Percentiles rank a stretch among this genome's conserved stretches.
Conservation (phyloP, 163 green algal species). For the Chloromonas sp. region DNA sequence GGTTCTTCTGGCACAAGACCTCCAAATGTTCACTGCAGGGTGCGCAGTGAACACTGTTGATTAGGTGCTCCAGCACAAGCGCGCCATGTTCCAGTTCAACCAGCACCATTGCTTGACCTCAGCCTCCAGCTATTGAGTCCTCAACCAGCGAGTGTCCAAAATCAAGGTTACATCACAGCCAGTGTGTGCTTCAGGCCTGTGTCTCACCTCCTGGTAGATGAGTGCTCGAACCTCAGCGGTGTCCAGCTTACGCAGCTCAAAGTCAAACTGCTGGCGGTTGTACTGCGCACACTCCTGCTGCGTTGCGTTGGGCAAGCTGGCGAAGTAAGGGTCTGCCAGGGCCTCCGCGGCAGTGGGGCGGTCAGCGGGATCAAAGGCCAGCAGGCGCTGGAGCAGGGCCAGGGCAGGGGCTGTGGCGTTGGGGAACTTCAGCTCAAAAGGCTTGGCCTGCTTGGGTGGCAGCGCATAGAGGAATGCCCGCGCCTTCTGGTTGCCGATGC, state of each 20-base stretch:
- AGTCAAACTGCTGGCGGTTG: conserved; percentile 56
- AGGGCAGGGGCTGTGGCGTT: conserved; percentile 56
- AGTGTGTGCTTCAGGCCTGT: too few relatives aligned
- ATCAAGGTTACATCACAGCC: too few relatives aligned
- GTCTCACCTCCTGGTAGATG: conserved; percentile 89
- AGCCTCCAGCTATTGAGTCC: too few relatives aligned
- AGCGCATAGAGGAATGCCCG: not conserved
- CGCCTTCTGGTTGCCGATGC: conserved; percentile 10
- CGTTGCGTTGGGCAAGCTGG: not conserved
- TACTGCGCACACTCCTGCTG: not conserved
- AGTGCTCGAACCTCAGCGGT: conserved; percentile 89
- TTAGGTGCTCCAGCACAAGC: too few relatives aligned
- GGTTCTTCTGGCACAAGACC: too few relatives aligned
- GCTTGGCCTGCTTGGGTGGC: not conserved
- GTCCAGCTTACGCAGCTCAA: conserved; percentile 80
- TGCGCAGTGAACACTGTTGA: too few relatives aligned
- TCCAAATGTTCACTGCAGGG: too few relatives aligned
- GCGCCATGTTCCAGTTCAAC: too few relatives aligned
- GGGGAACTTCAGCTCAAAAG: conserved; percentile 76
- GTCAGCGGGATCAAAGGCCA: conserved; percentile 92
- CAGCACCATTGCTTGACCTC: too few relatives aligned
- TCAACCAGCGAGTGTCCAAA: too few relatives aligned
- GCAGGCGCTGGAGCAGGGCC: conserved; percentile 76
- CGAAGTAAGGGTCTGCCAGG: conserved; percentile 89
- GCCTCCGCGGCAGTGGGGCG: conserved; percentile 85